These are phyloP conservation scores for Protomyces inundatus DNA, from an alignment of 1,139 yeast species.

Conservation along the genomic window DNA sequence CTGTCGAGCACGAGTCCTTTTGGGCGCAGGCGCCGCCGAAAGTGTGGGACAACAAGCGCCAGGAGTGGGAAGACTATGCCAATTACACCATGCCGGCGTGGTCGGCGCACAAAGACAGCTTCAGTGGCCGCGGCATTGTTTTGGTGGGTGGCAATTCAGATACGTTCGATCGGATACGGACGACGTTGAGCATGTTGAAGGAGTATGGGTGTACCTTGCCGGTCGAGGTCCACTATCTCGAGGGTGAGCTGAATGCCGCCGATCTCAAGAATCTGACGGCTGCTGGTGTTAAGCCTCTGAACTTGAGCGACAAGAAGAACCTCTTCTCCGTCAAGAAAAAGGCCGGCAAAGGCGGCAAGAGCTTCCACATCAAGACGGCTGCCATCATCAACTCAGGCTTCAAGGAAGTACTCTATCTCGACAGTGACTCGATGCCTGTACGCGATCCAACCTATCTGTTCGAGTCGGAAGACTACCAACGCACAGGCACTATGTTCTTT, in stretches of 20 bases:
- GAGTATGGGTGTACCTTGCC: slow-evolving; percentile 21
- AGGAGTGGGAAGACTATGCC: slow-evolving; percentile 24
- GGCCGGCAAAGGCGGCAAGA: slow-evolving; percentile 25
- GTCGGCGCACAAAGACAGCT: slow-evolving; percentile 5
- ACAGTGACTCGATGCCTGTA: slow-evolving; percentile 26
- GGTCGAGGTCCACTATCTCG: slow-evolving; percentile 22
- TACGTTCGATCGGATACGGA: slow-evolving; percentile 14
- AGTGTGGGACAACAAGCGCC: slow-evolving; percentile 20
- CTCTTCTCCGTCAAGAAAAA: slow-evolving; percentile 24
- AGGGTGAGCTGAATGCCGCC: slow-evolving; percentile 11
- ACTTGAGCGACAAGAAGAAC: slow-evolving; percentile 9
- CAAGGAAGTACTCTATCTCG: slow-evolving; percentile 24
- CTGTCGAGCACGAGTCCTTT: slow-evolving; percentile 24
- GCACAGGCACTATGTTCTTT: slow-evolving; percentile 26
- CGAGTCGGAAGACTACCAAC: slow-evolving; percentile 11
- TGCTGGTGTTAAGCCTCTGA: slow-evolving; percentile 2
- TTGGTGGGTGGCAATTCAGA: slow-evolving; percentile 20
- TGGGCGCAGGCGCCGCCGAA: slow-evolving; percentile 26
- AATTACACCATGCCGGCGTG: slow-evolving; percentile 23
- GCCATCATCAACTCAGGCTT: slow-evolving; percentile 25
- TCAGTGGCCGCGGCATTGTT: slow-evolving; percentile 20
- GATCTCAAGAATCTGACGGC: slow-evolving; percentile 14
- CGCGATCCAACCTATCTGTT: slow-evolving; percentile 24
- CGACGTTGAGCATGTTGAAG: slow-evolving; percentile 24
- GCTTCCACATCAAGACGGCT: slow-evolving; percentile 26